Percentiles rank a stretch among this genome's conserved stretches.
Conservation (phyloP, 768 basidiomycete species). For the button mushroom (Agaricus bisporus) region DNA sequence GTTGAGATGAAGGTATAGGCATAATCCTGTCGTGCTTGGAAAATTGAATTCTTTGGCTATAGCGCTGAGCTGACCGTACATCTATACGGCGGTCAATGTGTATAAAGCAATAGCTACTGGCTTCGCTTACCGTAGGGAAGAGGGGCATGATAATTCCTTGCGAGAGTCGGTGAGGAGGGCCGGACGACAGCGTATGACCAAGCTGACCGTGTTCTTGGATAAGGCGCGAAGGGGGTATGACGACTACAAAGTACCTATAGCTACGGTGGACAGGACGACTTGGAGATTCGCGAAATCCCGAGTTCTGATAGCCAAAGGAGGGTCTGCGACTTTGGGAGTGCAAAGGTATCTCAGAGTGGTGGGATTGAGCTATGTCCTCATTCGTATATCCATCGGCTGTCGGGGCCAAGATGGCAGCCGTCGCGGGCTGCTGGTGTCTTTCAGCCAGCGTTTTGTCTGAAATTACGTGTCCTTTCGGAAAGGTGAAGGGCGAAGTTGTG, state of each 20-base stretch:
- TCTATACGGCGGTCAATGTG: slow-evolving; percentile 30
- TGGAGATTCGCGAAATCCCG: slow-evolving; percentile 36
- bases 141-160: slow-evolving; percentile 73
- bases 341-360: slow-evolving; percentile 38
- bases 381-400: slow-evolving; percentile 14
- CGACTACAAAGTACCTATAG: slow-evolving; percentile 54
- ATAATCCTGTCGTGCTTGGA: slow-evolving; percentile 70
- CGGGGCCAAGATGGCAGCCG: not conserved
- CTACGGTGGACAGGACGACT: slow-evolving; percentile 33
- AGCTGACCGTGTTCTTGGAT: slow-evolving; percentile 52
- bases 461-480: slow-evolving; percentile 32
- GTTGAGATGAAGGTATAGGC: slow-evolving; percentile 66
- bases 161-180: slow-evolving; percentile 53
- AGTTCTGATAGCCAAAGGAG: slow-evolving; percentile 49
- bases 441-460: slow-evolving; percentile 34
- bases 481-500: slow-evolving; percentile 41
- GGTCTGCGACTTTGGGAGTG: not conserved
- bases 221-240: slow-evolving; percentile 58
- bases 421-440: slow-evolving; percentile 2
- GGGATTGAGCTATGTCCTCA: slow-evolving; percentile 6
- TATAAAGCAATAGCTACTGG: not conserved
- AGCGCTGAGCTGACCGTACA: slow-evolving; percentile 69
- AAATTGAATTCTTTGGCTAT: slow-evolving; percentile 82
- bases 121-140: slow-evolving; percentile 53
- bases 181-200: slow-evolving; percentile 51